Base-by-base conservation (phyloP, 192 early-diverging fungal genomes). In the Coemansia sp. region DNA sequence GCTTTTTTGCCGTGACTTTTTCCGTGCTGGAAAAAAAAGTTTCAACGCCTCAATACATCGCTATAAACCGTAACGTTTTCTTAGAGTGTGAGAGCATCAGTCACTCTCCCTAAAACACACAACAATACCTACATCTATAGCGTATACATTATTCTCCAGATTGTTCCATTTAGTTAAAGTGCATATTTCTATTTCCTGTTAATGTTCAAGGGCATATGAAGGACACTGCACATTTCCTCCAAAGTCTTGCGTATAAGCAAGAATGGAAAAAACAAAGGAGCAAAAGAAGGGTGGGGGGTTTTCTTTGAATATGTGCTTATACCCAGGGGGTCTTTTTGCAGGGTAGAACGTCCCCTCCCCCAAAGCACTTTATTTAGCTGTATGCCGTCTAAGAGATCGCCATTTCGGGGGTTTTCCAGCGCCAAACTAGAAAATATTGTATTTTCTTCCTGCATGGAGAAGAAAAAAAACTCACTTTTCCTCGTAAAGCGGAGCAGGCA, bases 381-480 rank as follows among this genome's bases (percentile, higher is more conserved):
- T 35, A 35, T 35, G 33, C 33, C 10, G 33, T 35, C 33, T 35
- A 9, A 35, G 26, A 21, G 46, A 48, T 48, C 26, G 23, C 23
- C 46, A 26, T 23, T 48, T 30, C 19, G 0, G 19, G 20, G 2
- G 2, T 35, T 48, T 42, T 42, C 6, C 40, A 42, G 40, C 46
- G 26, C 23, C 2, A 35, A 30, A 28, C 14, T 48, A 30, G 26
- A 48, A 26, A 48, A 28, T 48, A 48, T 28, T 3, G 28, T 48
- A 48, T 48, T 48, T 48, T 28, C 23, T 26, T 30, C 20, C 28
- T 48, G 46, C 46, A 48, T 10, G 23, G 23, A 35, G 33, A 35
- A 23, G 46, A 15, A 28, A 19, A 23, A 48, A 23, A 7, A 10
- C 50, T n/a, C 19, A 38, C 23, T 48, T n/a, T 48, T 28, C 20